Evolutionary conservation across 495 filamentous ascomycete genomes (phyloP).

Genomic region (Chaetomium fimeti): DNA sequence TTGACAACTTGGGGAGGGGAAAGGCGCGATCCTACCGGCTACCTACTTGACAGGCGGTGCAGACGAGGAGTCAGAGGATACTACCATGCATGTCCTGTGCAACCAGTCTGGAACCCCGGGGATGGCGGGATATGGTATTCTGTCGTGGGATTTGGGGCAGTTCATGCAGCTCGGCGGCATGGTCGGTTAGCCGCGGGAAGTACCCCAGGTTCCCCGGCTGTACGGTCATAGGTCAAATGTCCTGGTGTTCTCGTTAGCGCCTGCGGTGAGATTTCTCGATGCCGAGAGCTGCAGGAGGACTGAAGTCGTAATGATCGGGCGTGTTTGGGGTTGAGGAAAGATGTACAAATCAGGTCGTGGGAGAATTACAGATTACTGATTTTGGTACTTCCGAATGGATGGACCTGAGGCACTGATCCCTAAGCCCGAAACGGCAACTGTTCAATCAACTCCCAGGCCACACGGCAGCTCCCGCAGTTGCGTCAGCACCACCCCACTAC

Average conservation of each 20-base stretch:
- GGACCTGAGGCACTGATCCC: no score
- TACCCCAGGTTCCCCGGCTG: background rate
- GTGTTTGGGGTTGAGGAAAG: no score
- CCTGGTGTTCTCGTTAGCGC: background rate
- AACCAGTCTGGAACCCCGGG: background rate
- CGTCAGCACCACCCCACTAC: background rate
- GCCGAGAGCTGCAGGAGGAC: no score
- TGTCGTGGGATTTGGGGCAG: background rate
- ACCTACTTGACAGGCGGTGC: no score
- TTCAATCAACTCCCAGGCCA: background rate
- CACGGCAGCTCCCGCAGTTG: conserved; percentile 17
- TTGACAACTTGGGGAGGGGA: background rate
- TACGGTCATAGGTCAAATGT: background rate
- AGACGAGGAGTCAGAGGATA: no score
- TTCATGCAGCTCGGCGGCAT: background rate
- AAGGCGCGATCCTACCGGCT: no score
- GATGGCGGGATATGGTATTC: background rate
- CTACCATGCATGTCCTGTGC: no score
- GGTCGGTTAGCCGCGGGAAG: no score
- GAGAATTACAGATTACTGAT: no score
- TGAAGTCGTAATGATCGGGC: no score
- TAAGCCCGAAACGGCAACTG: conserved; percentile 11
- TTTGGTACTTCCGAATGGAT: no score
- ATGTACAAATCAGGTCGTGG: no score
- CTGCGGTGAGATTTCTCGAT: background rate